Conservation (phyloP, 2,329 filamentous ascomycete genomes). For the Acephala macrosclerotiorum region DNA sequence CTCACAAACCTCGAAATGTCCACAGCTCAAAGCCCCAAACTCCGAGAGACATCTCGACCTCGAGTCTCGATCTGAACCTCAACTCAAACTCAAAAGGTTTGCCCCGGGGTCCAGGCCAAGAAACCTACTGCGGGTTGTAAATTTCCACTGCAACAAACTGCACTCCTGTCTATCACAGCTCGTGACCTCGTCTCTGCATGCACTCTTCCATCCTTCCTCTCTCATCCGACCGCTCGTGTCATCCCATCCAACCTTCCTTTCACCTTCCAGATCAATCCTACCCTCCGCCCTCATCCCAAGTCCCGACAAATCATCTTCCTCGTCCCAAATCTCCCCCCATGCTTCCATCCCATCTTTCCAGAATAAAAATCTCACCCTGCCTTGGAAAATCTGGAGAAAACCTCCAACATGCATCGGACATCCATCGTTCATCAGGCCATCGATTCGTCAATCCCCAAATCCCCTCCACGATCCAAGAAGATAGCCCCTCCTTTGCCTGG, state of each 20-base stretch:
- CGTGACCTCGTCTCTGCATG: not conserved
- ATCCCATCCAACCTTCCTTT: not conserved
- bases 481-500: not conserved
- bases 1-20: not conserved
- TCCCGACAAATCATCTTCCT: not conserved
- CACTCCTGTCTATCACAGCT: not conserved
- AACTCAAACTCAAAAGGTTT: too few relatives aligned
- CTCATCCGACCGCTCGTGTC: too few relatives aligned
- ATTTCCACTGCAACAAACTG: not conserved
- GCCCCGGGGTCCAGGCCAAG: constrained; percentile 3
- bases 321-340: too few relatives aligned
- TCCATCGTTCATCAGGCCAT: not conserved
- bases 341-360: not conserved
- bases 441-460: not conserved
- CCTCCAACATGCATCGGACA: not conserved
- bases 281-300: not conserved
- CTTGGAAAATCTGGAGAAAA: constrained; percentile 2
- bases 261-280: not conserved
- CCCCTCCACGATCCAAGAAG: not conserved
- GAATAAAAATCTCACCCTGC: not conserved
- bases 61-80: not conserved
- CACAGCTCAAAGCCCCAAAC: not conserved
- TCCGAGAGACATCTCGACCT: not conserved
- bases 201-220: not conserved
- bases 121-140: not conserved